Evolutionary conservation across 1,139 yeast species (phyloP).

Genomic region (Hanseniaspora sp.): DNA sequence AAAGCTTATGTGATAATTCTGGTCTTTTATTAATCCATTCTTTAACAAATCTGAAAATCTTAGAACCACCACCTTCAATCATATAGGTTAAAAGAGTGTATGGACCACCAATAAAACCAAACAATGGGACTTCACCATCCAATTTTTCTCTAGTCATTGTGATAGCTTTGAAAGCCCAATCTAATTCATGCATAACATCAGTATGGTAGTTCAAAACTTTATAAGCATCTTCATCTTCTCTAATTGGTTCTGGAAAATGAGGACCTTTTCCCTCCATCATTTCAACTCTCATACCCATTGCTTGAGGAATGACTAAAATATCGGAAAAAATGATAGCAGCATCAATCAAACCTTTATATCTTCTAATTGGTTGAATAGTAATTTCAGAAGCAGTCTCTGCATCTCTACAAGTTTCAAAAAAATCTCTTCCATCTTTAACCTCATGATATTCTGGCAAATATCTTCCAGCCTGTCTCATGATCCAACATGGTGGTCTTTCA

Average conservation of each 20-base stretch:
- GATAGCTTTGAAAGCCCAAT: slow-evolving; percentile 90
- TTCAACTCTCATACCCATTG: slow-evolving; percentile 90
- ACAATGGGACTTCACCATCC: slow-evolving; percentile 80
- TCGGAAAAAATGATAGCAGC: slow-evolving; percentile 96
- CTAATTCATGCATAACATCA: slow-evolving; percentile 66
- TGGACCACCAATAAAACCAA: slow-evolving; percentile 96
- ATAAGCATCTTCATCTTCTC: slow-evolving; percentile 57
- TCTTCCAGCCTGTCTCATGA: slow-evolving; percentile 55
- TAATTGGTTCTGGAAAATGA: slow-evolving; percentile 75
- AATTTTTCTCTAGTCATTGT: slow-evolving; percentile 75
- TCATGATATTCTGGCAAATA: slow-evolving; percentile 84
- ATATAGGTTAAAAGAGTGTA: slow-evolving; percentile 94
- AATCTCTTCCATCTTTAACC: slow-evolving; percentile 77
- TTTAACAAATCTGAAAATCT: slow-evolving; percentile 79
- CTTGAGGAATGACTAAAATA: slow-evolving; percentile 92
- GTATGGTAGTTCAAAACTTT: slow-evolving; percentile 46
- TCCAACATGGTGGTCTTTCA: slow-evolving; percentile 97
- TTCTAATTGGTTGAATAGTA: slow-evolving; percentile 90
- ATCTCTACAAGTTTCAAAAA: slow-evolving; percentile 85
- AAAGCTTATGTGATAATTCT: slow-evolving; percentile 54
- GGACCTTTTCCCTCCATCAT: slow-evolving; percentile 97
- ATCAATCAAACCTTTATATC: slow-evolving; percentile 77
- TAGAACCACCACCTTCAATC: slow-evolving; percentile 96
- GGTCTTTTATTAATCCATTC: slow-evolving; percentile 83
- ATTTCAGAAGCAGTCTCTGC: slow-evolving; percentile 88